A percentile compares a stretch with the other conserved stretches of the same genome.
These are phyloP conservation scores for Phylloporus sp. DNA, from an alignment of 768 basidiomycete genomes.

Conservation along the genomic window DNA sequence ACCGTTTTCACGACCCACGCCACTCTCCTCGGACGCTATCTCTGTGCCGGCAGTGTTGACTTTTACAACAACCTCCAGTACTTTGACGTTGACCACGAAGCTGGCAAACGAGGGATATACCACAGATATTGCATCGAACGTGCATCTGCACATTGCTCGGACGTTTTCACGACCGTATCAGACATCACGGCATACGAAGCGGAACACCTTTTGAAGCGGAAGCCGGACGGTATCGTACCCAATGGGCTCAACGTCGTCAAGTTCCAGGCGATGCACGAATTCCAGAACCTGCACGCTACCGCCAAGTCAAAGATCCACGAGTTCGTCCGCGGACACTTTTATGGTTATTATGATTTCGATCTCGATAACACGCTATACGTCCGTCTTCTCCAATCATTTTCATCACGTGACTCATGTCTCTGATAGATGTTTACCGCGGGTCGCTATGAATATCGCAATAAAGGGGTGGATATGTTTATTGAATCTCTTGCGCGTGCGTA, in stretches of 20 bases:
- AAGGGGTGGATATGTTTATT: conserved; percentile 99
- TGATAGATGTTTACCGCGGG: conserved; percentile 96
- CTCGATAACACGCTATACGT: conserved; percentile 88
- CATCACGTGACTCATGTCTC: conserved; percentile 3
- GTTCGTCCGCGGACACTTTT: conserved; percentile 96
- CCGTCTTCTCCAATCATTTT: conserved; percentile 19
- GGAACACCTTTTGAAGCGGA: conserved; percentile 95
- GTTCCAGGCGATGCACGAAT: conserved; percentile 99
- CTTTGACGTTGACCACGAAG: conserved; percentile 99
- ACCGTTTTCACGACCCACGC: conserved; percentile 99
- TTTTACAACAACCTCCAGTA: conserved; percentile 99
- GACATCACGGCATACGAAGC: conserved; percentile 98
- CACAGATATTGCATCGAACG: conserved; percentile 98
- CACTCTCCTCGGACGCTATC: conserved; percentile 95
- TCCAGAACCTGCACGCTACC: conserved; percentile 90
- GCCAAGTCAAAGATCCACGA: conserved; percentile 98
- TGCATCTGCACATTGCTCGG: conserved; percentile 89
- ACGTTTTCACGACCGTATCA: conserved; percentile 97
- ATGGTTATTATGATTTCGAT: conserved; percentile 96
- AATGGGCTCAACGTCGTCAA: conserved; percentile 99
- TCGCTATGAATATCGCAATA: conserved; percentile 98
- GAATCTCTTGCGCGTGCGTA: conserved; percentile 84
- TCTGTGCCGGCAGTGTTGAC: conserved; percentile 96
- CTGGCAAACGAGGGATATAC: conserved; percentile 98
- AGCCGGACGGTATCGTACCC: conserved; percentile 94